A percentile compares a stretch with the other conserved stretches of the same genome.
Conservation (phyloP, 306 rosid genomes). For the Ceratonia siliqua region DNA sequence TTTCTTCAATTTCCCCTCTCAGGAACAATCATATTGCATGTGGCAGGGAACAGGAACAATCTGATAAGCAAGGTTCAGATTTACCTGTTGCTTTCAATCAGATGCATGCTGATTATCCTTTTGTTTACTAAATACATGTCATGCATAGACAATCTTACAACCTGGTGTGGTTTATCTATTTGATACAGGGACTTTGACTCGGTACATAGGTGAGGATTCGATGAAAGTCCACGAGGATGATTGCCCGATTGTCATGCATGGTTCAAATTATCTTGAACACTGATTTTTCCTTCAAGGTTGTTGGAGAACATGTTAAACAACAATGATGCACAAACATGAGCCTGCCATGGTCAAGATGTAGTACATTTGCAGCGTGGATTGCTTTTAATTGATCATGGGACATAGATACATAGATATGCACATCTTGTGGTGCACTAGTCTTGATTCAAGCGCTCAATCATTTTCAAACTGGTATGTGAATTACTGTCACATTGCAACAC, state of each 20-base stretch:
- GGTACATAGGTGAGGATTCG: slow-evolving; percentile 66
- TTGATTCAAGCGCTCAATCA: slow-evolving; percentile 22
- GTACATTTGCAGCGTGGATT: slow-evolving; percentile 21
- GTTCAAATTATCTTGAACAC: slow-evolving; percentile 48
- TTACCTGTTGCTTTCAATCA: slow-evolving; percentile 25
- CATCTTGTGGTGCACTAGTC: background rate
- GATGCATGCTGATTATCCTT: slow-evolving; percentile 6
- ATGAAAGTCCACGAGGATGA: slow-evolving; percentile 71
- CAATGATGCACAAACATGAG: slow-evolving; percentile 1
- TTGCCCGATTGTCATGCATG: slow-evolving; percentile 56
- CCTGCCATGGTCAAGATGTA: slow-evolving; percentile 1
- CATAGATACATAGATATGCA: background rate
- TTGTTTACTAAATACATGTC: slow-evolving; percentile 25
- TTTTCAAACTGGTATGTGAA: slow-evolving; percentile 8
- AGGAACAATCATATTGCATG: slow-evolving; percentile 86
- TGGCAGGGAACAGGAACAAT: slow-evolving; percentile 77
- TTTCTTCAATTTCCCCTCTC: slow-evolving; percentile 46
- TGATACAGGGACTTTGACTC: slow-evolving; percentile 60
- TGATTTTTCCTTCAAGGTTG: slow-evolving; percentile 25
- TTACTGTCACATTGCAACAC: slow-evolving; percentile 22
- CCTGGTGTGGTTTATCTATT: background rate
- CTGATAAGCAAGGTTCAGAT: slow-evolving; percentile 61
- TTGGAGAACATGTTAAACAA: slow-evolving; percentile 12
- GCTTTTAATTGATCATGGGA: slow-evolving; percentile 8
- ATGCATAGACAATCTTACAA: slow-evolving; percentile 18